Evolutionary conservation across 208 protist species (phyloP).

Genomic region (Leishmania gerbilli): DNA sequence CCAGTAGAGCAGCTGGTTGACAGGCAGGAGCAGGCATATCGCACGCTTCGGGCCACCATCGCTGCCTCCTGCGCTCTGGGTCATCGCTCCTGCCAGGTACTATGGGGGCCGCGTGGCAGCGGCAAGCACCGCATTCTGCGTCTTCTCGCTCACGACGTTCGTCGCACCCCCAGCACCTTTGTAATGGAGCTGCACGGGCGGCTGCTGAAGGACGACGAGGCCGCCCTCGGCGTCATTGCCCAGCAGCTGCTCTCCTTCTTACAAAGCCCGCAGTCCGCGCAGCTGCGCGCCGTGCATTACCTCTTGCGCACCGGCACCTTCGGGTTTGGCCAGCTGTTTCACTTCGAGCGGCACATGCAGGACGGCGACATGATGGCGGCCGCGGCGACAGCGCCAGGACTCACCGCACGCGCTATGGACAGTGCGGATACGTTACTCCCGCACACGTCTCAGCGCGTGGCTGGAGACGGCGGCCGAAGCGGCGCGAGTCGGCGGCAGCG

Average conservation of each 20-base stretch:
- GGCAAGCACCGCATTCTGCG: slow-evolving; percentile 78
- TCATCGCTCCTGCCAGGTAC: slow-evolving; percentile 74
- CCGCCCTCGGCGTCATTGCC: slow-evolving; percentile 60
- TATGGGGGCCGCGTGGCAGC: slow-evolving; percentile 76
- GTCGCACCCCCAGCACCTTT: slow-evolving; percentile 43
- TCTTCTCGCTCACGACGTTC: slow-evolving; percentile 63
- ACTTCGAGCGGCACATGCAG: slow-evolving; percentile 47
- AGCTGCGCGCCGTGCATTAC: slow-evolving; percentile 50
- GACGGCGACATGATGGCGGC: slow-evolving; percentile 8
- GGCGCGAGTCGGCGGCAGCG: background rate
- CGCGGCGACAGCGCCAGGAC: slow-evolving; percentile 2
- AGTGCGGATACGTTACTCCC: background rate
- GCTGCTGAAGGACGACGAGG: slow-evolving; percentile 65
- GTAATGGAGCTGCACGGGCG: slow-evolving; percentile 73
- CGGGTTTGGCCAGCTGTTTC: slow-evolving; percentile 80
- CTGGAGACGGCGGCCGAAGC: background rate
- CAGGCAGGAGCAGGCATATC: slow-evolving; percentile 59
- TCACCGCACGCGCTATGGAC: background rate
- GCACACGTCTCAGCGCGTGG: background rate
- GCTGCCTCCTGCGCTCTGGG: slow-evolving; percentile 69
- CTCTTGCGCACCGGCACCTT: slow-evolving; percentile 65
- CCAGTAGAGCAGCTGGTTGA: slow-evolving; percentile 14
- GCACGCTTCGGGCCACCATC: slow-evolving; percentile 70
- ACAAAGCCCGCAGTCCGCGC: slow-evolving; percentile 48
- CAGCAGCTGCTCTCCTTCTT: slow-evolving; percentile 73